Percentiles rank a stretch among this genome's conserved stretches.
phyloP scores from a whole-genome alignment of 768 basidiomycete species.

The Amanita molliuscula region DNA sequence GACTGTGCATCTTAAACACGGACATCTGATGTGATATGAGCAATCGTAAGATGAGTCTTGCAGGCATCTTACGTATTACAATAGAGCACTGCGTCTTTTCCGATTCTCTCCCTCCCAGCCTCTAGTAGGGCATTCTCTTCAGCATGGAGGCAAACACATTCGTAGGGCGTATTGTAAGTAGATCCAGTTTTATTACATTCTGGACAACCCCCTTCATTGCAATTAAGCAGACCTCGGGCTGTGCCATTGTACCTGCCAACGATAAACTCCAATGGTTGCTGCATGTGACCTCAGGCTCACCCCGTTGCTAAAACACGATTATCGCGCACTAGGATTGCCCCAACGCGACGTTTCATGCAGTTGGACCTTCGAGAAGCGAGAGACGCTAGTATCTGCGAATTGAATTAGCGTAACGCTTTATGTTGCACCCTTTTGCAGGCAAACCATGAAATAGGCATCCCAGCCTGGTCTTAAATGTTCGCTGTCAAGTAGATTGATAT shows the following conservation, averaged over 20 bases:
- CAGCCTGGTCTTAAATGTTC: conserved; percentile 80
- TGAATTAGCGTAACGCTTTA: background rate
- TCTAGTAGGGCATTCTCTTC: conserved; percentile 97
- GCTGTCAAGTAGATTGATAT: conserved; percentile 56
- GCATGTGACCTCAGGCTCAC: conserved; percentile 24
- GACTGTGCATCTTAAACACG: conserved; percentile 91
- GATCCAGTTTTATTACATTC: conserved; percentile 56
- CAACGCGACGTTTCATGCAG: conserved; percentile 96
- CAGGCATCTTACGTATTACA: conserved; percentile 80
- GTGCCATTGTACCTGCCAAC: conserved; percentile 87
- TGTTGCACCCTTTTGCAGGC: conserved; percentile 8
- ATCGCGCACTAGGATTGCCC: conserved; percentile 84
- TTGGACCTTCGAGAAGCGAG: conserved; percentile 86
- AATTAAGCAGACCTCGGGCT: conserved; percentile 81
- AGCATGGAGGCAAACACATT: conserved; percentile 93
- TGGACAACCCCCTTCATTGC: conserved; percentile 83
- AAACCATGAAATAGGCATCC: conserved; percentile 97
- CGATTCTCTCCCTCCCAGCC: conserved; percentile 87
- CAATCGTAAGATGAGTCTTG: background rate
- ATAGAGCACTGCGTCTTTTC: conserved; percentile 75
- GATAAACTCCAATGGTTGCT: conserved; percentile 2
- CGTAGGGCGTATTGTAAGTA: conserved; percentile 40
- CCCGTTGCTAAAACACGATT: conserved; percentile 74
- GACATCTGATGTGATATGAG: conserved; percentile 52
- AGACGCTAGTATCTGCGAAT: conserved; percentile 68